Evolutionary conservation across 768 basidiomycete genomes (phyloP).

Genomic region (Mycena indigotica): DNA sequence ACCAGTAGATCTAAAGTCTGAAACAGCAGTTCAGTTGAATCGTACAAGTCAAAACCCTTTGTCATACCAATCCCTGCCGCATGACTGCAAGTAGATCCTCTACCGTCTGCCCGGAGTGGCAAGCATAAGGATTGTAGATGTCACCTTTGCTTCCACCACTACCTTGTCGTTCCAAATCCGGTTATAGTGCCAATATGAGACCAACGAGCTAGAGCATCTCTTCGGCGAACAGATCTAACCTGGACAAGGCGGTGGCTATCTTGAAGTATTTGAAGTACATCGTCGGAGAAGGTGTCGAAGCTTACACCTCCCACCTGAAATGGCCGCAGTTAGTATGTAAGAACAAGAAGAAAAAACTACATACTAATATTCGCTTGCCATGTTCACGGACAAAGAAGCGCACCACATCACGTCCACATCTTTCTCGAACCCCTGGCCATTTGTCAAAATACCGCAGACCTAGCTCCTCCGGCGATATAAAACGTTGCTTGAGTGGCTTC

Average conservation of each 20-base stretch:
- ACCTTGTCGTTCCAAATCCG: neutral
- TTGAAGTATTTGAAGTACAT: neutral
- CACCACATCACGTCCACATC: neutral
- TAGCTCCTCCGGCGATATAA: neutral
- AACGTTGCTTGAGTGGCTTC: neutral
- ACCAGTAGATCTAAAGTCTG: too few species aligned
- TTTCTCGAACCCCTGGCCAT: neutral
- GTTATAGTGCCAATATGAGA: neutral
- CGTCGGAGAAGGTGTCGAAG: neutral
- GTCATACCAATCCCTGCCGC: neutral
- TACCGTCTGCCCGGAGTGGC: neutral
- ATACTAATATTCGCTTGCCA: neutral
- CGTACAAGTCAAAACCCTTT: neutral
- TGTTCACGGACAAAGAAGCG: neutral
- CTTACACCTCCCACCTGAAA: neutral
- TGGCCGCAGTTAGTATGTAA: neutral
- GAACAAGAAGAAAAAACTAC: neutral
- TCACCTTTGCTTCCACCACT: neutral
- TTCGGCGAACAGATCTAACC: neutral
- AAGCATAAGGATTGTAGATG: neutral
- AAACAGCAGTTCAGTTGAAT: too few species aligned
- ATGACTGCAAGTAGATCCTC: neutral
- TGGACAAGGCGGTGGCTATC: neutral
- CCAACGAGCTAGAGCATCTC: neutral
- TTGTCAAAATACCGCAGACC: neutral